These are phyloP conservation scores for Setaria viridis DNA, from an alignment of 202 grass and related monocot species.

Conservation along the genomic window DNA sequence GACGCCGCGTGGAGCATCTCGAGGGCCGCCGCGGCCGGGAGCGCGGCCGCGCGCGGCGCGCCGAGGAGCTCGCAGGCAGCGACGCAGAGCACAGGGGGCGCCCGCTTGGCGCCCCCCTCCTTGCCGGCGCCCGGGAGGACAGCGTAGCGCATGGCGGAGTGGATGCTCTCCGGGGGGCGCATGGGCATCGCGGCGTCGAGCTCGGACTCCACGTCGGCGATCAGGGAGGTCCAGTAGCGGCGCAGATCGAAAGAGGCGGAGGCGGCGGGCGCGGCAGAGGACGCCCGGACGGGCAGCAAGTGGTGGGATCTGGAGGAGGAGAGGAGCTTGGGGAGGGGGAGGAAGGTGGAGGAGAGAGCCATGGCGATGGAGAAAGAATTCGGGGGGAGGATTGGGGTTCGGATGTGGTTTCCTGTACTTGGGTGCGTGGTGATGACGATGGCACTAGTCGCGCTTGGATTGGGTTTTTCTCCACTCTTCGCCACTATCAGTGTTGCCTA, in stretches of 20 bases:
- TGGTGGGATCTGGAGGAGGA: conserved; percentile 43
- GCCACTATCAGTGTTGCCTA: neutral
- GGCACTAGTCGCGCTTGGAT: neutral
- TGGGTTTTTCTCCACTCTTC: neutral
- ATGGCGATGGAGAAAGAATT: conserved; percentile 29
- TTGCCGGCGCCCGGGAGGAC: conserved; percentile 71
- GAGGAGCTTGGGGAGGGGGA: conserved; percentile 42
- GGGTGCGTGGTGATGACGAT: neutral
- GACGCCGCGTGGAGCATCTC: conserved; percentile 94
- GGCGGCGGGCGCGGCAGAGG: conserved; percentile 15
- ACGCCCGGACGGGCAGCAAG: conserved; percentile 40
- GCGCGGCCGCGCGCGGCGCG: conserved; percentile 54
- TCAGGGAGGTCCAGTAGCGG: conserved; percentile 83
- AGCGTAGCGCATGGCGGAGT: conserved; percentile 85
- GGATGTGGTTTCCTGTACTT: conserved; percentile 32
- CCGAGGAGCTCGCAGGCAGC: conserved; percentile 91
- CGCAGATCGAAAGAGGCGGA: conserved; percentile 76
- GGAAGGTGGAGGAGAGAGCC: conserved; percentile 53
- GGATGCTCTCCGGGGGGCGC: conserved; percentile 70
- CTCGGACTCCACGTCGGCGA: conserved; percentile 72
- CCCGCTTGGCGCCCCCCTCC: conserved; percentile 75
- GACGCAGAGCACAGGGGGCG: conserved; percentile 80
- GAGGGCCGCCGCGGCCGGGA: conserved; percentile 78
- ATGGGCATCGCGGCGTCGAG: conserved; percentile 79
- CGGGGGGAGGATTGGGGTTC: conserved; percentile 9